Base-by-base conservation (phyloP, 2,329 filamentous ascomycete genomes). In the Colletotrichum paranaense region DNA sequence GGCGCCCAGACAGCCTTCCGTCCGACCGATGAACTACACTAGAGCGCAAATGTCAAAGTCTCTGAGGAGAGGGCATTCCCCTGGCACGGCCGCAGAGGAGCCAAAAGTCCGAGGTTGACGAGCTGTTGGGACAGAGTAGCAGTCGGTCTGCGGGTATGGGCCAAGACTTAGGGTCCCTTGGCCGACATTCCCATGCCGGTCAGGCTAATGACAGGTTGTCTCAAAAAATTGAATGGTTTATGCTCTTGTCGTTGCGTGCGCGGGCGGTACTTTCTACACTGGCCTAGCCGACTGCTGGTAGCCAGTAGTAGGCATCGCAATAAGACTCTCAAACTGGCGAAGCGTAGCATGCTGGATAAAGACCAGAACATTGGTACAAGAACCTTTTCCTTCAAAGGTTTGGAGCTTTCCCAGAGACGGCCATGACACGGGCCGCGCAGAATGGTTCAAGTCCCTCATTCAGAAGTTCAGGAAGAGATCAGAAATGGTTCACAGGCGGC, bases 1-100 rank as follows among this genome's bases (percentile, higher is more conserved):
- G 69, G 65, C 65, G 65, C 58, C 69, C 7, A 63, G 69, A 53
- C 58, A 68, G 58, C 65, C 65, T 42, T 72, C 62, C 69, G 52
- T 68, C 69, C 58, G 53, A 63, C 58, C 53, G 38, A 68, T 52
- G 58, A 26, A 28, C 22, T 62, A 49, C 28, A 38, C 22, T 62
- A 49, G 35, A 38, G 22, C 35, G 24, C 28, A 55, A 58, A 46
- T 28, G 49, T 57, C 9, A 32, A 19, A 2, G 49, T 16, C 62
- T 14, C 30, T 38, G 42, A 49, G 11, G 42, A 49, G 42, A 49
- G 7, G 42, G 19, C 42, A 49, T 49, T 49, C 42, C 42, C 42
- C 42, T 49, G 19, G 19, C 42, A 22, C 42, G 42, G 19, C 42
- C 19, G 19, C 8, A 49, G 19, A 49, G 19, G 3, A 49, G 42